Percentiles rank a stretch among this genome's conserved stretches.
Evolutionary conservation across 768 basidiomycete genomes (phyloP).

Genomic region (Nidularia pulvinata): DNA sequence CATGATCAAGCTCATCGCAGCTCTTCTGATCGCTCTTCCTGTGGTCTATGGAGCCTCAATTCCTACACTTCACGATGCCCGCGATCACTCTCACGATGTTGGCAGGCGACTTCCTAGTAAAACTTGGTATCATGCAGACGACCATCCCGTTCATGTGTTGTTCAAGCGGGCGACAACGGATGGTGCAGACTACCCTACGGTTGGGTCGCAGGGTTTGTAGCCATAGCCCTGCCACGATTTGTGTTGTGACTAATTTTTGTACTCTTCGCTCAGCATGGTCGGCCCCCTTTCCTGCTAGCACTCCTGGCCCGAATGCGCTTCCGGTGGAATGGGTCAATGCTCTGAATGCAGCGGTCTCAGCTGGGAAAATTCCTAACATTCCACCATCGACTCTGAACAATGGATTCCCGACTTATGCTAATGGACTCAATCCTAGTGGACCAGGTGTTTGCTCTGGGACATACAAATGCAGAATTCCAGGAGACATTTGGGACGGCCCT

Average conservation of each 20-base stretch:
- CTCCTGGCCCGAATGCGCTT: conserved; percentile 47
- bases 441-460: conserved; percentile 75
- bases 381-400: conserved; percentile 39
- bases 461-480: conserved; percentile 59
- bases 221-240: background rate
- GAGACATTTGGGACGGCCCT: conserved; percentile 80
- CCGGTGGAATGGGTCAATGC: conserved; percentile 77
- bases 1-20: background rate
- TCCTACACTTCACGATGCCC: conserved; percentile 12
- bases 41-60: conserved; percentile 14
- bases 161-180: conserved; percentile 60
- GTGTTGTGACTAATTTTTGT: background rate
- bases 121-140: conserved; percentile 61
- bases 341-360: conserved; percentile 60
- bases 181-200: conserved; percentile 45
- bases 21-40: background rate
- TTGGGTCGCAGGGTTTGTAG: conserved; percentile 59
- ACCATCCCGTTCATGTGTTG: conserved; percentile 60
- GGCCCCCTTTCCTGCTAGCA: conserved; percentile 52
- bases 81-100: conserved; percentile 25
- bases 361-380: conserved; percentile 75
- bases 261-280: conserved; percentile 49
- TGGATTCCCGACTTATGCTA: conserved; percentile 42
- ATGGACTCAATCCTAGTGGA: conserved; percentile 40
- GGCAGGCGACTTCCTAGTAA: conserved; percentile 24